phyloP scores from a whole-genome alignment of 1,139 yeast genomes.

The Candida mesenterica region DNA sequence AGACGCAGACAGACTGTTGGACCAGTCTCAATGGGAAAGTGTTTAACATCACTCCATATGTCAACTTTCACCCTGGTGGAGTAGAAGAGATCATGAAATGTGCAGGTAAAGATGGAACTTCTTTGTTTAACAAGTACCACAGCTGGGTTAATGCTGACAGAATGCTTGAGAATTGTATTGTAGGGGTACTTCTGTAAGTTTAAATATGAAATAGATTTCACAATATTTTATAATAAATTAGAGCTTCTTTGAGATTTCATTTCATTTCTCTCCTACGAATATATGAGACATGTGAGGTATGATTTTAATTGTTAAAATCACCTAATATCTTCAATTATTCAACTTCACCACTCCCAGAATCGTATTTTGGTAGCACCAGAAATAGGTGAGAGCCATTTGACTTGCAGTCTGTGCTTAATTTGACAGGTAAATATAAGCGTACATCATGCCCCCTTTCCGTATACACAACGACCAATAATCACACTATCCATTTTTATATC shows the following conservation, averaged over 20 bases:
- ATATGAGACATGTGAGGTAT: too few species aligned
- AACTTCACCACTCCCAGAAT: too few species aligned
- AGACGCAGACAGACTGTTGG: constrained; percentile 72
- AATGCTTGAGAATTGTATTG: constrained; percentile 71
- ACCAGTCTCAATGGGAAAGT: constrained; percentile 78
- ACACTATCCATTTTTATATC: constrained; percentile 67
- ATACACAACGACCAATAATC: constrained; percentile 19
- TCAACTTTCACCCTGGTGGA: constrained; percentile 94
- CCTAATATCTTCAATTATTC: too few species aligned
- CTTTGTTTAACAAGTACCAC: constrained; percentile 76
- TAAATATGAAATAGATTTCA: too few species aligned
- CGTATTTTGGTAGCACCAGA: too few species aligned
- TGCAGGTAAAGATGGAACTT: constrained; percentile 85
- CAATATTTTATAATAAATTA: too few species aligned
- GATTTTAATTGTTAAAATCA: too few species aligned
- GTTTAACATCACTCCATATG: constrained; percentile 78
- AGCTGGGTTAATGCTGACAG: constrained; percentile 88
- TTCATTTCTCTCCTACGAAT: too few species aligned
- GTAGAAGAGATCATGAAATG: constrained; percentile 70
- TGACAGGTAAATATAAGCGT: too few species aligned
- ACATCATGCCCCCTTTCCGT: background rate
- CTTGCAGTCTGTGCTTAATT: too few species aligned
- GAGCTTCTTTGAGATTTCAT: too few species aligned
- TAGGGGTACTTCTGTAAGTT: constrained; percentile 51
- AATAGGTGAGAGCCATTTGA: too few species aligned